phyloP scores from a whole-genome alignment of 371 early-diverging fungal genomes.

The Dichotomocladium elegans region DNA sequence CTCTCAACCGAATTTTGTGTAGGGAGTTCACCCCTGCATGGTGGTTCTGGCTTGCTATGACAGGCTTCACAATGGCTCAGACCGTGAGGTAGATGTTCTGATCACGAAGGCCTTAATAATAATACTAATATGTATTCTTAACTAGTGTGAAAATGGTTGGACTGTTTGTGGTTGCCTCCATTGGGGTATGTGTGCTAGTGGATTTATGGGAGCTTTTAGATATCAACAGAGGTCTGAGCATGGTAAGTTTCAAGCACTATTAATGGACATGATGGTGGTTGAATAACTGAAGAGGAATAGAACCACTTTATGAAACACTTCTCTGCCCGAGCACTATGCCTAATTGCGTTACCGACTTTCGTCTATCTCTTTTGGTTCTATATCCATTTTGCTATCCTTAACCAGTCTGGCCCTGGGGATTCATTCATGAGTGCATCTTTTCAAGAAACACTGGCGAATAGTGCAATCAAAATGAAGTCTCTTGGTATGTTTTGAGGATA shows the following conservation, averaged over 20 bases:
- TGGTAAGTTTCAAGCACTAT: constrained; percentile 37
- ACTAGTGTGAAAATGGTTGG: constrained; percentile 95
- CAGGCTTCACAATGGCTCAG: constrained; percentile 68
- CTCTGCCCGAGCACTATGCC: constrained; percentile 57
- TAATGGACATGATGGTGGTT: not conserved
- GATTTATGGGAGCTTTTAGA: constrained; percentile 94
- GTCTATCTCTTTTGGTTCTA: constrained; percentile 78
- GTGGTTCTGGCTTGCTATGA: constrained; percentile 76
- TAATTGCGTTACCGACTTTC: constrained; percentile 75
- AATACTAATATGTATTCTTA: not conserved
- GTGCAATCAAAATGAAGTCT: constrained; percentile 58
- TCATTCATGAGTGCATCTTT: constrained; percentile 88
- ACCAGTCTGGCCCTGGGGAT: constrained; percentile 90
- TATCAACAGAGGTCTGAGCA: constrained; percentile 68
- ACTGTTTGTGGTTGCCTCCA: constrained; percentile 75
- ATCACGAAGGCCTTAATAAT: not conserved
- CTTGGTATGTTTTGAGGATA: constrained; percentile 20
- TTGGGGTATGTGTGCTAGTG: constrained; percentile 82
- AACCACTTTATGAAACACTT: constrained; percentile 64
- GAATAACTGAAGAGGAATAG: constrained; percentile 24
- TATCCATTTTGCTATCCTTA: constrained; percentile 78
- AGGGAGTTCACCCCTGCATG: constrained; percentile 57
- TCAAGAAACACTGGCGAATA: constrained; percentile 86
- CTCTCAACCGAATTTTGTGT: no score
- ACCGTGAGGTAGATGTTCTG: constrained; percentile 53